These are phyloP conservation scores for Xylariaceae sp. DNA, from an alignment of 2,329 filamentous ascomycete species.

Conservation along the genomic window DNA sequence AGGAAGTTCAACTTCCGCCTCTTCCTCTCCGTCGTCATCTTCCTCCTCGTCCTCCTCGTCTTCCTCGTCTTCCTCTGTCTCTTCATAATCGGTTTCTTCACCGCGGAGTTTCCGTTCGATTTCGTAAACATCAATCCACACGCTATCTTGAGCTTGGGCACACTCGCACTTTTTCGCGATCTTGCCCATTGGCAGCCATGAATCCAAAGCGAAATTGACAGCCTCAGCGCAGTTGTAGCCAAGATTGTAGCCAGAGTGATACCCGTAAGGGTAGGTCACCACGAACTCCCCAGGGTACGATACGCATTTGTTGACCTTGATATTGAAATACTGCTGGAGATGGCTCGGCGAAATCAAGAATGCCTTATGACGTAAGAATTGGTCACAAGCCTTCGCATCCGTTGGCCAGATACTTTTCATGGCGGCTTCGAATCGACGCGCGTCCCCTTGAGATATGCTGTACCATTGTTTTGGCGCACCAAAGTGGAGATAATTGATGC, in stretches of 20 bases:
- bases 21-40: slow-evolving; percentile 54
- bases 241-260: slow-evolving; percentile 95
- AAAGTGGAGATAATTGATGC: slow-evolving; percentile 99
- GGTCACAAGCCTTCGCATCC: slow-evolving; percentile 90
- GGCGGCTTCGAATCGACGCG: slow-evolving; percentile 82
- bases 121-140: slow-evolving; percentile 95
- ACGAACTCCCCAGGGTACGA: slow-evolving; percentile 97
- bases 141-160: slow-evolving; percentile 89
- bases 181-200: slow-evolving; percentile 91
- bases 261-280: slow-evolving; percentile 96
- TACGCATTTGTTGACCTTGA: slow-evolving; percentile 92
- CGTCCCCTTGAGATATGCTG: slow-evolving; percentile 94
- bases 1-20: slow-evolving; percentile 55
- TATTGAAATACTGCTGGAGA: slow-evolving; percentile 81
- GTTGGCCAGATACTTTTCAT: slow-evolving; percentile 96
- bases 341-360: slow-evolving; percentile 92
- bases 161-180: slow-evolving; percentile 97
- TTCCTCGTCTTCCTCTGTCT: slow-evolving; percentile 68
- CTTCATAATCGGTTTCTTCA: slow-evolving; percentile 79
- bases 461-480: slow-evolving; percentile 99
- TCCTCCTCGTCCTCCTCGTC: slow-evolving; percentile 58
- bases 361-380: slow-evolving; percentile 95
- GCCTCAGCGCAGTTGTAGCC: slow-evolving; percentile 99
- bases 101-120: slow-evolving; percentile 92
- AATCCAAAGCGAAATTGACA: slow-evolving; percentile 94